Evolutionary conservation across 2,329 filamentous ascomycete species (phyloP).

Genomic region (Hymenoscyphus scutula): DNA sequence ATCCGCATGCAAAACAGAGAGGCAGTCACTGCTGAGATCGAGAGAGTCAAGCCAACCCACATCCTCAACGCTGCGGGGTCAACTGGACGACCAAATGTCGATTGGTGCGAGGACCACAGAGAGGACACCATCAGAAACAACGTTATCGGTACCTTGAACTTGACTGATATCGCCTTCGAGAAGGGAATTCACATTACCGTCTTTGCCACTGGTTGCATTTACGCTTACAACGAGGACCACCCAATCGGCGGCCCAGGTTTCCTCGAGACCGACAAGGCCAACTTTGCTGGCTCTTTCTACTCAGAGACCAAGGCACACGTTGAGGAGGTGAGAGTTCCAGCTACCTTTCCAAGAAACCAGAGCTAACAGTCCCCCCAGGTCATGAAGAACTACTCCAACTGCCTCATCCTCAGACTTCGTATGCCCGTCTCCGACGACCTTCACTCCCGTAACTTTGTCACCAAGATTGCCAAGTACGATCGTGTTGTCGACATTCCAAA

Average conservation of each 20-base stretch:
- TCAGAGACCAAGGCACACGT: constrained; percentile 64
- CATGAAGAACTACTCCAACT: constrained; percentile 60
- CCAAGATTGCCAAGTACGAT: constrained; percentile 65
- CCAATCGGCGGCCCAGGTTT: constrained; percentile 59
- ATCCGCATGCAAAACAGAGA: constrained; percentile 64
- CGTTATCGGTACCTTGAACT: constrained; percentile 61
- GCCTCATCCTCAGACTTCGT: constrained; percentile 62
- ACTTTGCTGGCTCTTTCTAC: constrained; percentile 68
- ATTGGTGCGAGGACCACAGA: constrained; percentile 70
- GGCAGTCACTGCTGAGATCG: constrained; percentile 54
- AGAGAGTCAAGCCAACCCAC: constrained; percentile 60
- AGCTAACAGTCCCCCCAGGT: constrained; percentile 43
- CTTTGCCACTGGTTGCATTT: constrained; percentile 67
- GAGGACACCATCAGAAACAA: constrained; percentile 66
- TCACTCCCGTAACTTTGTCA: constrained; percentile 65
- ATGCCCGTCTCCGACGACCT: constrained; percentile 70
- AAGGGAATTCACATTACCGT: constrained; percentile 61
- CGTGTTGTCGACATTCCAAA: constrained; percentile 66
- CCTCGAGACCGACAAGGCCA: constrained; percentile 59
- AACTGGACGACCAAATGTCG: constrained; percentile 66
- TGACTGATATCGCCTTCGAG: constrained; percentile 59
- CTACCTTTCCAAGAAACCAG: background rate
- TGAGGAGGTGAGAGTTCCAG: constrained; percentile 51
- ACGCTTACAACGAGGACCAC: constrained; percentile 60
- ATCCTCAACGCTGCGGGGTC: constrained; percentile 65